A percentile compares a stretch with the other conserved stretches of the same genome.
Evolutionary conservation across 768 basidiomycete species (phyloP).

Genomic region (Trichaptum fuscoviolaceum): DNA sequence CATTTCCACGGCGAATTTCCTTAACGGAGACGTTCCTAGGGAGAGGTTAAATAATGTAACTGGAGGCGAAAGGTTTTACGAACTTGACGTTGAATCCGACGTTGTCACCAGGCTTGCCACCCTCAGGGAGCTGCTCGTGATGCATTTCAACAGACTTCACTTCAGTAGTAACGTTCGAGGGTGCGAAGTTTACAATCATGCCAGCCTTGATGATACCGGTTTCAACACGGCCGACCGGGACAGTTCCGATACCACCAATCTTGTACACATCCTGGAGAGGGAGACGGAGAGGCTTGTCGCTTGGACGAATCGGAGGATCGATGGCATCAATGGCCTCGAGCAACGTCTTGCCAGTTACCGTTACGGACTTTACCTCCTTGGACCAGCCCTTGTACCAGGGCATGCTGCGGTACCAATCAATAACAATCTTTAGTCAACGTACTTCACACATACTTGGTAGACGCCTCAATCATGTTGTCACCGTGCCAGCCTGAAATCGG

Average conservation of each 20-base stretch:
- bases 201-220: conserved; percentile 99
- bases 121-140: conserved; percentile 94
- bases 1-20: conserved; percentile 99
- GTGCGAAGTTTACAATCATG: conserved; percentile 98
- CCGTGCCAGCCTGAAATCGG: conserved; percentile 99
- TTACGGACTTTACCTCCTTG: conserved; percentile 91
- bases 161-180: conserved; percentile 98
- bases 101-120: conserved; percentile 97
- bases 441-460: conserved; percentile 76
- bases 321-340: conserved; percentile 99
- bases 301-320: conserved; percentile 93
- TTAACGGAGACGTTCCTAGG: conserved; percentile 98
- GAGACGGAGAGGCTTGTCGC: conserved; percentile 99
- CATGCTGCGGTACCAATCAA: conserved; percentile 57
- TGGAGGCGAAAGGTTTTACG: conserved; percentile 19
- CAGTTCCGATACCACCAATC: conserved; percentile 99
- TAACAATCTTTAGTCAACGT: conserved; percentile 4
- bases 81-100: conserved; percentile 99
- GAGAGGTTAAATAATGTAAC: background rate
- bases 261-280: conserved; percentile 99
- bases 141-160: conserved; percentile 99
- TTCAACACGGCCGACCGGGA: conserved; percentile 99
- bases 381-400: conserved; percentile 99
- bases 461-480: conserved; percentile 99
- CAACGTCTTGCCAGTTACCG: conserved; percentile 96